These are phyloP conservation scores for Neoascochyta sp. DNA, from an alignment of 2,329 filamentous ascomycete genomes.

Conservation along the genomic window DNA sequence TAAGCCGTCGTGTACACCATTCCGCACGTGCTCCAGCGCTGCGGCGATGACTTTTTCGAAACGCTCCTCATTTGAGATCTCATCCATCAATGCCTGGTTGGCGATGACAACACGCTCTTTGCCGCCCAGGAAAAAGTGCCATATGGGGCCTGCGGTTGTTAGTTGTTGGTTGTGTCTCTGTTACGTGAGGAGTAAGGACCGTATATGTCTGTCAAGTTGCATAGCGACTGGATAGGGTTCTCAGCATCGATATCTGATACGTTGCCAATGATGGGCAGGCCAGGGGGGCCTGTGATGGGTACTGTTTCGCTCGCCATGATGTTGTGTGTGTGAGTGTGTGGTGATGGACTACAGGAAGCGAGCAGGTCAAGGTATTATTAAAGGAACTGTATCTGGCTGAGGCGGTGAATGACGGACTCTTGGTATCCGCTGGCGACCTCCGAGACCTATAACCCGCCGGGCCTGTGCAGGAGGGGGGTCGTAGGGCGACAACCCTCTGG, in stretches of 20 bases:
- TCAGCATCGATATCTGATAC: conserved; percentile 59
- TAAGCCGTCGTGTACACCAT: conserved; percentile 39
- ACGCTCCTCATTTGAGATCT: conserved; percentile 40
- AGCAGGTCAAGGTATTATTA: too few relatives aligned
- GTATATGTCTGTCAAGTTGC: conserved; percentile 60
- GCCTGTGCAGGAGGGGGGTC: too few relatives aligned
- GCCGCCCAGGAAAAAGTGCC: conserved; percentile 29
- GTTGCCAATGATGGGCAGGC: conserved; percentile 64
- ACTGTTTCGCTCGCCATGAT: conserved; percentile 28
- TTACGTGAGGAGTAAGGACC: too few relatives aligned
- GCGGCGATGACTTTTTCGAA: conserved; percentile 33
- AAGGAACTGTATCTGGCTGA: too few relatives aligned
- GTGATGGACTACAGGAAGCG: too few relatives aligned
- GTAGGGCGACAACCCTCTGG: too few relatives aligned
- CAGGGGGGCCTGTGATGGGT: conserved; percentile 60
- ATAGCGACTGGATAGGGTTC: conserved; percentile 55
- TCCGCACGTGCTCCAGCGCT: conserved; percentile 31
- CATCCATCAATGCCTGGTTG: conserved; percentile 37
- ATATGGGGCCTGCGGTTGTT: conserved; percentile 28
- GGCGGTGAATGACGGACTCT: too few relatives aligned
- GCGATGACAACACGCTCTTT: conserved; percentile 27
- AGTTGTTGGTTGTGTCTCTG: conserved; percentile 1
- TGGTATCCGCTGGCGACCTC: too few relatives aligned
- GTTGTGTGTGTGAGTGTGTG: too few relatives aligned
- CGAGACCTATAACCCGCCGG: too few relatives aligned